Base-by-base conservation (phyloP, 2,329 filamentous ascomycete genomes). In the Raffaelea albimanens region DNA sequence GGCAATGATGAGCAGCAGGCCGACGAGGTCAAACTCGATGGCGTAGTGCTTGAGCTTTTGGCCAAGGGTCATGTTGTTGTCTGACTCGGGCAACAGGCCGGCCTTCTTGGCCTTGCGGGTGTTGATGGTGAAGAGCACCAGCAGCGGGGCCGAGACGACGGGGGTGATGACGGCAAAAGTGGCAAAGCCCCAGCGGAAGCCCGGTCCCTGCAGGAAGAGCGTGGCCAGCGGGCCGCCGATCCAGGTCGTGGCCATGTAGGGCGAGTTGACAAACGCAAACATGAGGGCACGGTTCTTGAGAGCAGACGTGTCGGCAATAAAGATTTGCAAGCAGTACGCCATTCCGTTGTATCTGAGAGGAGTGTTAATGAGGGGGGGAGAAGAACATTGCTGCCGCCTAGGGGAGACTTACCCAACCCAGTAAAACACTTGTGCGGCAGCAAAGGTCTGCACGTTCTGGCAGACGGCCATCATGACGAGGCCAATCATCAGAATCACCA, bases 401-500 rank as follows among this genome's bases (percentile, higher is more conserved):
- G n/a, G n/a, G n/a, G n/a, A n/a, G 52, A 64, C 63, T 50, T 62
- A 60, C n/a, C 83, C 83, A 40, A 83, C 73, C 48, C 72, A 73
- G 58, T 83, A 85, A 53, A 87, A 81, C 2, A 85, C 80, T 54
- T 80, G 71, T 2, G 76, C 80, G 2, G 80, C 80, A 40, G 76
- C 76, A 58, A 80, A 85, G 0, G 73, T 77, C 51, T 75, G 63
- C 11, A 84, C 71, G 49, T 75, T 76, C 2, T 70, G 67, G 60
- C 76, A 84, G 1, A 69, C 70, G 13, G 84, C 84, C 69, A 85
- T 83, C 64, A 87, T 74, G 51, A 82, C 69, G 45, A 84, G 69
- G 19, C 70, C 71, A 43, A 73, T 41, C 5, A 73, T 67, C 57
- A 72, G 72, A 46, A 76, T 62, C 11, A 67, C 47, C 2, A 80